Percentiles rank a stretch among this genome's conserved stretches.
These are phyloP conservation scores for Populus ilicifolia DNA, from an alignment of 345 rosid species.

Conservation along the genomic window DNA sequence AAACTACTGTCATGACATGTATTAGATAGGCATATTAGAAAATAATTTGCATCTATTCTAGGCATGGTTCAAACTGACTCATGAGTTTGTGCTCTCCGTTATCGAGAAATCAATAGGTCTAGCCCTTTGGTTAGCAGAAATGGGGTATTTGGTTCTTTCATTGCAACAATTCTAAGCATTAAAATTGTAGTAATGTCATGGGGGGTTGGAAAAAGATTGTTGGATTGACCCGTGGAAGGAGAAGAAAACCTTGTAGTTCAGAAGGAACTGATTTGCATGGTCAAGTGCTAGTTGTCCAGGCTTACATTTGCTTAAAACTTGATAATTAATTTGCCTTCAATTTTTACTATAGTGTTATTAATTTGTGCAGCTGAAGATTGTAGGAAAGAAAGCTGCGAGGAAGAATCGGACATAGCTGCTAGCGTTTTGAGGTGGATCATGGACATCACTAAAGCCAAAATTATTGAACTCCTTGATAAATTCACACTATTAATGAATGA, in stretches of 20 bases:
- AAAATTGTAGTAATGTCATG: neutral
- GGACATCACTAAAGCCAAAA: slow-evolving; percentile 28
- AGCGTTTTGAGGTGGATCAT: slow-evolving; percentile 35
- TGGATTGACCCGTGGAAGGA: neutral
- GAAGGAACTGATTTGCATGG: neutral
- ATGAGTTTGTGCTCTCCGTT: neutral
- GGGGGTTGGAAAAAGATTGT: neutral
- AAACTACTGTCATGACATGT: neutral
- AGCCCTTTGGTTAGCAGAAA: too few relatives aligned
- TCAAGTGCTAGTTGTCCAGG: neutral
- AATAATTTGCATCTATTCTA: neutral
- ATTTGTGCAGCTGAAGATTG: slow-evolving; percentile 21
- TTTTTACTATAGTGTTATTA: neutral
- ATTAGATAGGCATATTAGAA: too few relatives aligned
- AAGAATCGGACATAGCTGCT: slow-evolving; percentile 10
- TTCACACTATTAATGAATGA: slow-evolving; percentile 30
- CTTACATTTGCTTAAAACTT: neutral
- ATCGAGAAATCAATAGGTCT: too few relatives aligned
- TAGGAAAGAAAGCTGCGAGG: slow-evolving; percentile 3
- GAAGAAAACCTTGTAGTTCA: neutral
- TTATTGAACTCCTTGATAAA: slow-evolving; percentile 31
- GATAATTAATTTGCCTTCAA: neutral
- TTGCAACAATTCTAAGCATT: neutral
- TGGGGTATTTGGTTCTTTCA: neutral
- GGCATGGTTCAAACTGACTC: neutral